Percentiles rank a stretch among this genome's conserved stretches.
These are phyloP conservation scores for Podila minutissima DNA, from an alignment of 192 early-diverging fungal genomes.

Conservation along the genomic window DNA sequence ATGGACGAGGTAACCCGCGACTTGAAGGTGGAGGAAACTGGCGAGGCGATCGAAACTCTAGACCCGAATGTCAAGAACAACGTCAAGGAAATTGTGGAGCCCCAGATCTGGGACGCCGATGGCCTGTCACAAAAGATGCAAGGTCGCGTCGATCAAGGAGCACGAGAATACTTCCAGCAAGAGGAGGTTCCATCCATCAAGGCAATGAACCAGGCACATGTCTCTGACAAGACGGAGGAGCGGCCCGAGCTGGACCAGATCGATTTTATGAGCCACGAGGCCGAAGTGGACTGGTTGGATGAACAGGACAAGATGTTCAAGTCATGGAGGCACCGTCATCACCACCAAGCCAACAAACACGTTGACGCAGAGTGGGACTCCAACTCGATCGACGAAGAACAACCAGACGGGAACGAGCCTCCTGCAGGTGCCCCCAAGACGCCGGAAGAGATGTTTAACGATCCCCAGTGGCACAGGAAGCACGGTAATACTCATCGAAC, in stretches of 20 bases:
- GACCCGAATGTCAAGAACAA: slow-evolving; percentile 32
- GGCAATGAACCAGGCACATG: background rate
- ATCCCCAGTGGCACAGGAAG: slow-evolving; percentile 7
- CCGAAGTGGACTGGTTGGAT: slow-evolving; percentile 32
- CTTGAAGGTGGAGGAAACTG: slow-evolving; percentile 3
- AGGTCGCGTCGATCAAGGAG: background rate
- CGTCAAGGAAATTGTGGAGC: background rate
- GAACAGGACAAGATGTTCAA: slow-evolving; percentile 13
- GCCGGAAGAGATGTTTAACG: slow-evolving; percentile 3
- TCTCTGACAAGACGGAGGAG: background rate
- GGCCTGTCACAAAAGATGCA: background rate
- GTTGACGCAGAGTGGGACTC: background rate
- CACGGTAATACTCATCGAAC: slow-evolving; percentile 17
- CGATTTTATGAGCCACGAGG: slow-evolving; percentile 29
- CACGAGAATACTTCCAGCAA: slow-evolving; percentile 9
- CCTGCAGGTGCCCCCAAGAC: background rate
- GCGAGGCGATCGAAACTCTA: background rate
- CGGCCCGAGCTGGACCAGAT: slow-evolving; percentile 21
- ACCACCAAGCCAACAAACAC: background rate
- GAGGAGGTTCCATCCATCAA: background rate
- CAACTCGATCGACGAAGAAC: background rate
- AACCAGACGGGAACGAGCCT: background rate
- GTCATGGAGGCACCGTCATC: background rate
- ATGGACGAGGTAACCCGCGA: background rate
- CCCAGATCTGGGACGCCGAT: slow-evolving; percentile 28